Evolutionary conservation across 495 filamentous ascomycete genomes (phyloP).

Genomic region (Mytilinidion resinicola): DNA sequence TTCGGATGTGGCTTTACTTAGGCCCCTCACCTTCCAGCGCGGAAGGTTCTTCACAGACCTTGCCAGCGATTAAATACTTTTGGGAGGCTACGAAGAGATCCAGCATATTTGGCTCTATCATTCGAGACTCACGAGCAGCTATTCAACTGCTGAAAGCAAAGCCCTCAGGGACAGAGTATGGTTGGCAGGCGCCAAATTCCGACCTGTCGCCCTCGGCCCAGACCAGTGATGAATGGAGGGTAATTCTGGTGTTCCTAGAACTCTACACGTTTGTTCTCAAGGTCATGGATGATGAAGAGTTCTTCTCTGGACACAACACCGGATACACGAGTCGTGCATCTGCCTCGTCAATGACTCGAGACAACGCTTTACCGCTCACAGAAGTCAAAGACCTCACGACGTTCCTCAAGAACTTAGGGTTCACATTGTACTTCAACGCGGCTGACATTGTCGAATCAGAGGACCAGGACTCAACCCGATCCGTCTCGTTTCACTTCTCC

Average conservation of each 20-base stretch:
- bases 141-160: conserved; percentile 50
- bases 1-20: conserved; percentile 90
- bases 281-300: conserved; percentile 90
- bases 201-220: conserved; percentile 11
- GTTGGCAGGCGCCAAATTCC: conserved; percentile 16
- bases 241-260: conserved; percentile 85
- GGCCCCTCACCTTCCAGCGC: conserved; percentile 49
- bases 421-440: conserved; percentile 81
- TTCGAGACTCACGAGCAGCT: conserved; percentile 51
- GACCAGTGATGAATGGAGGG: conserved; percentile 72
- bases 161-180: conserved; percentile 4
- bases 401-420: conserved; percentile 90
- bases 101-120: conserved; percentile 58
- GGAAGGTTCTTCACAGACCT: conserved; percentile 35
- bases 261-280: conserved; percentile 87
- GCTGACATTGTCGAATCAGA: conserved; percentile 57
- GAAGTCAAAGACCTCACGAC: conserved; percentile 68
- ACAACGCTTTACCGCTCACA: conserved; percentile 61
- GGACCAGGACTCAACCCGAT: conserved; percentile 37
- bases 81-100: conserved; percentile 72
- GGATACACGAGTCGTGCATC: neutral
- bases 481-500: conserved; percentile 48
- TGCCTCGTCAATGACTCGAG: conserved; percentile 43
- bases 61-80: conserved; percentile 76
- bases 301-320: conserved; percentile 47